These are phyloP conservation scores for Tricholomella constricta DNA, from an alignment of 768 basidiomycete species.

Conservation along the genomic window DNA sequence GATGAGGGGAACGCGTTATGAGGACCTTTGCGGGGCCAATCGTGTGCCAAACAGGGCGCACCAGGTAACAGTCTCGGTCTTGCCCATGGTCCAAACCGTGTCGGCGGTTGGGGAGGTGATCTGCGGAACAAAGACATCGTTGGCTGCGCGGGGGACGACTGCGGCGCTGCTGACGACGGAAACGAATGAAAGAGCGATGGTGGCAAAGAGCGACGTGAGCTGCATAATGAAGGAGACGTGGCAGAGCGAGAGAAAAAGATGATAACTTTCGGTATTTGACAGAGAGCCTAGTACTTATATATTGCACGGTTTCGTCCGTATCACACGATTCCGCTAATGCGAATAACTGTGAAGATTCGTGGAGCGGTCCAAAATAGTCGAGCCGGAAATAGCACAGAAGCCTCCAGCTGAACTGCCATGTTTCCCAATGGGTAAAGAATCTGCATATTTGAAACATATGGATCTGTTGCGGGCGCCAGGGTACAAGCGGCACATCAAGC, in stretches of 20 bases:
- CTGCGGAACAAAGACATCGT: slow-evolving; percentile 33
- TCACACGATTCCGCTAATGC: background rate
- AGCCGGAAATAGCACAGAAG: background rate
- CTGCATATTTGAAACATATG: too few species aligned
- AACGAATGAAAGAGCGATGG: slow-evolving; percentile 27
- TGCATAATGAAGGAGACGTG: slow-evolving; percentile 16
- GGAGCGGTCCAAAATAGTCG: background rate
- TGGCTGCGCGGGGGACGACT: slow-evolving; percentile 22
- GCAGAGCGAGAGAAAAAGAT: background rate
- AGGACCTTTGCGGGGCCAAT: too few species aligned
- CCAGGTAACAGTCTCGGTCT: slow-evolving; percentile 31
- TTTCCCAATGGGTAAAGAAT: too few species aligned
- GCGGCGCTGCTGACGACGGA: slow-evolving; percentile 21
- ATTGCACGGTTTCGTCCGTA: too few species aligned
- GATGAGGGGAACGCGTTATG: too few species aligned
- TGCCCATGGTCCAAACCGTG: slow-evolving; percentile 31
- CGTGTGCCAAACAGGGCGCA: slow-evolving; percentile 16
- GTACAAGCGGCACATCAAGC: too few species aligned
- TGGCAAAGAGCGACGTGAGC: slow-evolving; percentile 24
- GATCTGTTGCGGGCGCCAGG: too few species aligned
- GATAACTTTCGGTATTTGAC: background rate
- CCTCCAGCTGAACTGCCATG: too few species aligned
- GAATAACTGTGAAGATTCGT: slow-evolving; percentile 8
- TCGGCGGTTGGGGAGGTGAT: slow-evolving; percentile 29
- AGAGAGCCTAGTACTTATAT: background rate